phyloP scores from a whole-genome alignment of 192 early-diverging fungal species.

The Dispira simplex region DNA sequence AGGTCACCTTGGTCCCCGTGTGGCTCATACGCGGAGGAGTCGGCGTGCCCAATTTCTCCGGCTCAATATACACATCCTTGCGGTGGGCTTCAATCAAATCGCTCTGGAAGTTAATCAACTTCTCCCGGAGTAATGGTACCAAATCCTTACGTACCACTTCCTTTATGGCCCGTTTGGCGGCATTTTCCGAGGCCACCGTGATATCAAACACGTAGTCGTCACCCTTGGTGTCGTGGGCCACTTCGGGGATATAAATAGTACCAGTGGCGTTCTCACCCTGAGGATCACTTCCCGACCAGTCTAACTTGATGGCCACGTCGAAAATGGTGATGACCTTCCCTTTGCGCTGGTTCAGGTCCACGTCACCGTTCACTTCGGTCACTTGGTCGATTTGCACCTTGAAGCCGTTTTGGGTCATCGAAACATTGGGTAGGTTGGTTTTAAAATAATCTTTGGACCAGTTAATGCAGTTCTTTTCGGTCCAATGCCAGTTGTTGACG shows the following conservation, averaged over 20 bases:
- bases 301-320: slow-evolving; percentile 64
- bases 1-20: background rate
- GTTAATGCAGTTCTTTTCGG: slow-evolving; percentile 80
- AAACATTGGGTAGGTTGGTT: slow-evolving; percentile 35
- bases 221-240: slow-evolving; percentile 73
- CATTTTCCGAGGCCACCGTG: slow-evolving; percentile 25
- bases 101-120: slow-evolving; percentile 42
- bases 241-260: slow-evolving; percentile 73
- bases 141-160: slow-evolving; percentile 54
- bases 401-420: slow-evolving; percentile 35
- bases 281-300: slow-evolving; percentile 46
- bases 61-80: slow-evolving; percentile 69
- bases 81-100: slow-evolving; percentile 62
- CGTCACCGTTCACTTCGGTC: slow-evolving; percentile 63
- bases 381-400: slow-evolving; percentile 42
- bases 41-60: slow-evolving; percentile 19
- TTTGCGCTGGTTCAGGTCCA: slow-evolving; percentile 89
- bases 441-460: slow-evolving; percentile 83
- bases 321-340: slow-evolving; percentile 90
- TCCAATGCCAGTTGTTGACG: slow-evolving; percentile 67
- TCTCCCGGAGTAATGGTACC: slow-evolving; percentile 37
- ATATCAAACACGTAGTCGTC: slow-evolving; percentile 76
- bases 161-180: slow-evolving; percentile 38
- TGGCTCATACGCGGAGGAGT: slow-evolving; percentile 14
- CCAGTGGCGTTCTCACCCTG: slow-evolving; percentile 51